A percentile compares a stretch with the other conserved stretches of the same genome.
Conservation (phyloP, 164 flowering plant genomes). For the Kalanchoe fedtschenkoi region DNA sequence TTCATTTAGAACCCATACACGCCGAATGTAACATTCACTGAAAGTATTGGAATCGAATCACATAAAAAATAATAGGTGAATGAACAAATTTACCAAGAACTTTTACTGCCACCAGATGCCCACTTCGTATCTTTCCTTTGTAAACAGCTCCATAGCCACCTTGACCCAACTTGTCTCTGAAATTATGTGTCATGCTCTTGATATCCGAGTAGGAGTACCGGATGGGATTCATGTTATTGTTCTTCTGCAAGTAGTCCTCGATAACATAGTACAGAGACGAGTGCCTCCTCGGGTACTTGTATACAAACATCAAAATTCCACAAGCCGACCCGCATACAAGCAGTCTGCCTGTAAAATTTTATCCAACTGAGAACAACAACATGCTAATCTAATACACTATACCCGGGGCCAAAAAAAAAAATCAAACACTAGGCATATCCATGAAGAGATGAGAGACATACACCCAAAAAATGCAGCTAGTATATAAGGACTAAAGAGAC, state of each 20-base stretch:
- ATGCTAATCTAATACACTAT: too few relatives aligned
- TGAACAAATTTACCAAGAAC: background rate
- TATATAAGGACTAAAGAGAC: too few relatives aligned
- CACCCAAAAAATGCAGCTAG: too few relatives aligned
- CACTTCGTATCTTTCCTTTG: background rate
- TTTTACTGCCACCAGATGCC: background rate
- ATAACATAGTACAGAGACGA: background rate
- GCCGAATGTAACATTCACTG: background rate
- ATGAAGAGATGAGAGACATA: too few relatives aligned
- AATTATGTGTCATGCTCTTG: slow-evolving; percentile 1
- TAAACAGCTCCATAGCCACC: slow-evolving; percentile 5
- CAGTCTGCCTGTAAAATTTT: background rate
- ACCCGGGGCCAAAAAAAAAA: too few relatives aligned
- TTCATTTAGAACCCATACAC: background rate
- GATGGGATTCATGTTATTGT: background rate
- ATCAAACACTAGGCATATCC: background rate
- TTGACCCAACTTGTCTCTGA: slow-evolving; percentile 1
- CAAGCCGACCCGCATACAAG: background rate
- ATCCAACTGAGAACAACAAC: too few relatives aligned
- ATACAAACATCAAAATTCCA: background rate
- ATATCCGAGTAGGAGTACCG: background rate
- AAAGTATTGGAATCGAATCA: background rate
- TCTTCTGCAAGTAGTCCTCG: background rate
- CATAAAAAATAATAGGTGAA: background rate
- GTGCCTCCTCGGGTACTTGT: background rate